These are phyloP conservation scores for Sporisorium scitamineum DNA, from an alignment of 1,284 basidiomycete genomes.

Conservation along the genomic window DNA sequence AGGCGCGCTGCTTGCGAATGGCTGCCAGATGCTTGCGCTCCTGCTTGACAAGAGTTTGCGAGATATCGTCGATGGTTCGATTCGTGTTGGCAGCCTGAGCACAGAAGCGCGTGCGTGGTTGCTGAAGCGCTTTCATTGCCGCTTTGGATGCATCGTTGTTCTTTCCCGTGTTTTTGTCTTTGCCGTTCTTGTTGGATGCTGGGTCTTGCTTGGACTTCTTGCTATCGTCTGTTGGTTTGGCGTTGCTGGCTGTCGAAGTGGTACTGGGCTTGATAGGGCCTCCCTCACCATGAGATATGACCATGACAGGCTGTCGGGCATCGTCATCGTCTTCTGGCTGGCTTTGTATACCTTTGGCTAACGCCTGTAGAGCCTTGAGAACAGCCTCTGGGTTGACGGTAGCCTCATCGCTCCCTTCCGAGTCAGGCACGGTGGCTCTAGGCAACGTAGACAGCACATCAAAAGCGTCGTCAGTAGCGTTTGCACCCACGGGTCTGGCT, in stretches of 20 bases:
- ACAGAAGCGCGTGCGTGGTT: conserved; percentile 43
- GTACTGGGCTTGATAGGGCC: conserved; percentile 12
- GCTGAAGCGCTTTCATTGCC: conserved; percentile 11
- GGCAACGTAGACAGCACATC: neutral
- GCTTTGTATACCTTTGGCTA: conserved; percentile 15
- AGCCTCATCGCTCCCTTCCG: neutral
- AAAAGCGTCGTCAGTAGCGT: neutral
- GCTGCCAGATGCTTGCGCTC: conserved; percentile 30
- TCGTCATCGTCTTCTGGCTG: neutral
- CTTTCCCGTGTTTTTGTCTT: conserved; percentile 5
- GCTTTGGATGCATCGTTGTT: conserved; percentile 16
- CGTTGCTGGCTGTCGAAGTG: neutral
- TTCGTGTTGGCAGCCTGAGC: conserved; percentile 37
- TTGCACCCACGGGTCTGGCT: conserved; percentile 14
- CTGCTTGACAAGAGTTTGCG: conserved; percentile 12
- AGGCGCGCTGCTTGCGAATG: conserved; percentile 24
- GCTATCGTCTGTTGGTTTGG: neutral
- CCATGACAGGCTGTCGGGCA: neutral
- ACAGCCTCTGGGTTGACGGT: conserved; percentile 18
- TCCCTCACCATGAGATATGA: conserved; percentile 34
- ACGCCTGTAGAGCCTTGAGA: conserved; percentile 24
- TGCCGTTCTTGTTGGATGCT: conserved; percentile 1
- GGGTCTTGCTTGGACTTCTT: conserved; percentile 7
- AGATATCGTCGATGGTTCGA: conserved; percentile 23
- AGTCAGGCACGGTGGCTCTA: neutral